phyloP scores from a whole-genome alignment of 2,329 filamentous ascomycete genomes.

The Colletotrichum nymphaeae region DNA sequence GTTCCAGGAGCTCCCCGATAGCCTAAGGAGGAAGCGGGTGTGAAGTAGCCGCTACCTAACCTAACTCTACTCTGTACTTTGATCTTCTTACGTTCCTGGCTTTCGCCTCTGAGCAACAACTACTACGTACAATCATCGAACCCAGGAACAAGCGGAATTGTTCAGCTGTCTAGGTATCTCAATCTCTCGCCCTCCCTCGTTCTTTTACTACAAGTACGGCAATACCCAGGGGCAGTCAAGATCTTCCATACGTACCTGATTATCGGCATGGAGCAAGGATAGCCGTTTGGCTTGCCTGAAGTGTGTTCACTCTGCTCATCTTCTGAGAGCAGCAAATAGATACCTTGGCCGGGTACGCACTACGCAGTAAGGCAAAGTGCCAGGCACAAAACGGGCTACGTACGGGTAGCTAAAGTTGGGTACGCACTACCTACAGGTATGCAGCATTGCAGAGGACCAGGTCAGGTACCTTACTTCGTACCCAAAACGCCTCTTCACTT shows the following conservation, averaged over 20 bases:
- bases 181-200: too few relatives aligned
- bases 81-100: not conserved
- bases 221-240: not conserved
- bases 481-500: not conserved
- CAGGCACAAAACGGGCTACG: not conserved
- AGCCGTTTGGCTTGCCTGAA: not conserved
- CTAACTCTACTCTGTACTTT: not conserved
- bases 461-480: not conserved
- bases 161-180: too few relatives aligned
- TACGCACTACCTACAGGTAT: not conserved
- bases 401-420: not conserved
- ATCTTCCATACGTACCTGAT: not conserved
- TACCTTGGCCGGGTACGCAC: too few relatives aligned
- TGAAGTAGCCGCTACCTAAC: not conserved
- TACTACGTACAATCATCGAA: too few relatives aligned
- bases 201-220: too few relatives aligned
- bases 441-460: too few relatives aligned
- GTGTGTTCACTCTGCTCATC: not conserved
- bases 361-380: not conserved
- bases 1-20: slow-evolving; percentile 12
- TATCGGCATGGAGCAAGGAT: not conserved
- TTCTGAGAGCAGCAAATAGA: not conserved
- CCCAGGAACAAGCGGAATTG: too few relatives aligned
- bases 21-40: not conserved
- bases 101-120: too few relatives aligned